Evolutionary conservation across 23 red algal genomes (phyloP).

Genomic region (Gracilaria caudata): DNA sequence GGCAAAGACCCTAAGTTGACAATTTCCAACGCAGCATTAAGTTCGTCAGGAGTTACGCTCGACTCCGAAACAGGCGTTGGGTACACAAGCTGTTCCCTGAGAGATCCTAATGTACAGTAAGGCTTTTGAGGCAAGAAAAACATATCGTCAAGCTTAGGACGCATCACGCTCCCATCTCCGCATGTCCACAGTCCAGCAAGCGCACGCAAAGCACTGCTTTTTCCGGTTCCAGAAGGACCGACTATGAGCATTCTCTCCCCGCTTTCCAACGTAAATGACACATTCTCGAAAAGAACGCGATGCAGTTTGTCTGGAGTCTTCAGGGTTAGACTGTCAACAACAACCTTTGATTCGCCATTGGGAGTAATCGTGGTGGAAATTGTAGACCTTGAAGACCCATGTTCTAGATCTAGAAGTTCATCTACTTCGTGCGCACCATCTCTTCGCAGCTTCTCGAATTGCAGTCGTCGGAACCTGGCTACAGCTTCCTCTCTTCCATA

Average conservation of each 20-base stretch:
- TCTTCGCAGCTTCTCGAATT: constrained; percentile 1
- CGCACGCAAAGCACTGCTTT: constrained; percentile 84
- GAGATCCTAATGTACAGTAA: constrained; percentile 93
- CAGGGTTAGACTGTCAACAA: constrained; percentile 67
- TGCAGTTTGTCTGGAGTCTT: constrained; percentile 64
- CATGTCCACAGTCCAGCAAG: constrained; percentile 88
- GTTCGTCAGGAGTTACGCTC: constrained; percentile 41
- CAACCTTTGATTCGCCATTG: constrained; percentile 30
- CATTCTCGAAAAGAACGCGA: constrained; percentile 73
- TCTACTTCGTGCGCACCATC: constrained; percentile 3
- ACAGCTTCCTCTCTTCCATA: constrained; percentile 42
- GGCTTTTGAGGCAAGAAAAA: constrained; percentile 97
- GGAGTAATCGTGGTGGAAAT: constrained; percentile 44
- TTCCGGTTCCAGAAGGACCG: constrained; percentile 89
- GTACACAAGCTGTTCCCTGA: constrained; percentile 91
- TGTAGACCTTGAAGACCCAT: background rate
- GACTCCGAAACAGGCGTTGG: constrained; percentile 64
- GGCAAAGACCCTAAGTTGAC: constrained; percentile 69
- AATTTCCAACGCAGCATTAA: constrained; percentile 62
- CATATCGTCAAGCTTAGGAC: constrained; percentile 61
- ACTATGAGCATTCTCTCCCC: constrained; percentile 87
- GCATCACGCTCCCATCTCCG: constrained; percentile 68
- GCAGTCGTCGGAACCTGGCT: constrained; percentile 38
- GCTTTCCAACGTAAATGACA: constrained; percentile 58
- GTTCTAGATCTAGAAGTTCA: constrained; percentile 39